Base-by-base conservation (phyloP, 106 monocot genomes). In the Acanthochlamys bracteata region DNA sequence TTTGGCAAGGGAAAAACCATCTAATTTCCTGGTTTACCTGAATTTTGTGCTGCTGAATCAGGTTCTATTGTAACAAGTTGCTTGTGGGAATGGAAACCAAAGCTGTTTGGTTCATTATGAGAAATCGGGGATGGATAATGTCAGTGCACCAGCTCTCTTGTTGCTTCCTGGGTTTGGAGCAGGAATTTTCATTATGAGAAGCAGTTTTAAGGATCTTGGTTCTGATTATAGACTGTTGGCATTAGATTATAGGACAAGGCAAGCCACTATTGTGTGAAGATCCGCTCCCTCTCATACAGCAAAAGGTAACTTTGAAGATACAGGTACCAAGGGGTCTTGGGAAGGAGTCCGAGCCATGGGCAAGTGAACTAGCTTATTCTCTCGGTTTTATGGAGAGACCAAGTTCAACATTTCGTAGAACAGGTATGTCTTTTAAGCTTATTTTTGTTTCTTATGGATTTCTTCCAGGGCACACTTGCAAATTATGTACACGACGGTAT, bases 101-200 rank as follows among this genome's bases (percentile, higher is more conserved):
- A 90, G 39, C 69, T 90, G 20, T 71, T 59, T 9, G n/a, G 87
- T 96, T 33, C 84, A 96, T 59, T 96, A 96, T 63, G 95, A 96
- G 75, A 78, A 68, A 52, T 76, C 95, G 0, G 95, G 95, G 57
- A 53, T 24, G 16, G 82, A 80, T 41, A 96, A 96, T 59, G 60
- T 72, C 39, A 57, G 66, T 33, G 71, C 82, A 17, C 95, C 95
- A 13, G 73, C 71, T 15, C 73, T 96, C 39, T 70, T 90, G 42
- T 96, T 96, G 65, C 82, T 96, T 39, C 95, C 95, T 33, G 95
- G 95, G 16, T 96, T 96, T 72, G 95, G 95, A 0, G 95, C 90
- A 6, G 95, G 95, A 24, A 80, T 21, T 96, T 96, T 54, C 95
- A 96, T 61, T 96, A 79, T 52, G 87, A 96, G 71, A 96, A 96